Percentiles rank a stretch among this genome's conserved stretches.
Evolutionary conservation across 2,329 filamentous ascomycete species (phyloP).

Genomic region (Calonectria pseudoreteaudii): DNA sequence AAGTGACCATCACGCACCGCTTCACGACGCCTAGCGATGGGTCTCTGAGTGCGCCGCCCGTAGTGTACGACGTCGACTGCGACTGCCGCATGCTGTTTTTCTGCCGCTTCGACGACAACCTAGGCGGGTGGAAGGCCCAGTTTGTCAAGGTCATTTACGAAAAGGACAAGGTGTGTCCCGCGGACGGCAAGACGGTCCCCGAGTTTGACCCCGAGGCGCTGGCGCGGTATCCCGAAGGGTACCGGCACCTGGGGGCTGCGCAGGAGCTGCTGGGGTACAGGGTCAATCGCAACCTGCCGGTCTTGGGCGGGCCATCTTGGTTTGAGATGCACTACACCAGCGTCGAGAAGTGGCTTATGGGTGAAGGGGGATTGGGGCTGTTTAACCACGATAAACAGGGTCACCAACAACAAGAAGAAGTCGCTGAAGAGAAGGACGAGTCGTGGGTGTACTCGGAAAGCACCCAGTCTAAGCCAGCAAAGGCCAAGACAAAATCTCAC

Average conservation of each 20-base stretch:
- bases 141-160: neutral
- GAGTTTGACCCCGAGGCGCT: neutral
- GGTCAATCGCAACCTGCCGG: neutral
- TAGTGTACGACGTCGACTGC: constrained; percentile 1
- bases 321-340: constrained; percentile 1
- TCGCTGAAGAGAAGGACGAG: neutral
- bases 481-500: neutral
- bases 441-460: neutral
- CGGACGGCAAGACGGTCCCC: neutral
- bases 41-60: neutral
- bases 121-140: constrained; percentile 7
- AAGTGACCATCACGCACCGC: constrained; percentile 8
- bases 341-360: neutral
- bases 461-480: neutral
- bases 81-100: constrained; percentile 12
- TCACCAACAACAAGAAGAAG: neutral
- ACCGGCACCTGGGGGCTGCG: neutral
- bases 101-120: neutral
- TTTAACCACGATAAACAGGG: neutral
- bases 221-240: neutral
- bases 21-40: neutral
- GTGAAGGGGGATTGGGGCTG: neutral
- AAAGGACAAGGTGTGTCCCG: neutral
- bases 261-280: neutral
- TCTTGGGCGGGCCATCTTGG: neutral